Conservation (phyloP, 2,329 filamentous ascomycete species). For the Rugonectria rugulosa region DNA sequence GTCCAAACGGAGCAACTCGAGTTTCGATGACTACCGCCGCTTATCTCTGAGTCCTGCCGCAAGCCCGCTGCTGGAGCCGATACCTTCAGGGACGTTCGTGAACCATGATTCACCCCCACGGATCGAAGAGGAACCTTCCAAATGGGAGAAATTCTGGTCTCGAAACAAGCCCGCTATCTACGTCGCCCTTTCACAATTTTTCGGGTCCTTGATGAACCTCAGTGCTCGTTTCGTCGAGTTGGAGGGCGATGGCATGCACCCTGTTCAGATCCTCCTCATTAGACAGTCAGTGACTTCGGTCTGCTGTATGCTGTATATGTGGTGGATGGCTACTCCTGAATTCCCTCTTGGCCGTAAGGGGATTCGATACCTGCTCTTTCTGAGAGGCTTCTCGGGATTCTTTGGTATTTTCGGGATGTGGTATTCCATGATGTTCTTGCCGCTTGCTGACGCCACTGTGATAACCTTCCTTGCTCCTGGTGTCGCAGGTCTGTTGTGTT, state of each 20-base stretch:
- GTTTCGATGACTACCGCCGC: conserved; percentile 32
- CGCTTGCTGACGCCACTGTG: conserved; percentile 86
- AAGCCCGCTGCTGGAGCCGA: conserved; percentile 29
- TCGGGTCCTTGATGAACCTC: conserved; percentile 87
- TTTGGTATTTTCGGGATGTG: conserved; percentile 84
- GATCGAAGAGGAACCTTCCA: conserved; percentile 23
- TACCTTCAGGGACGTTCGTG: conserved; percentile 27
- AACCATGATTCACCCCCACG: conserved; percentile 6
- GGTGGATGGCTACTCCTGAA: conserved; percentile 69
- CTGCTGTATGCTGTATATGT: conserved; percentile 76
- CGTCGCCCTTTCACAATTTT: conserved; percentile 79
- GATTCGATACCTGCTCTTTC: conserved; percentile 71
- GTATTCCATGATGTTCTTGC: conserved; percentile 74
- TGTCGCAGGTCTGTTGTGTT: conserved; percentile 81
- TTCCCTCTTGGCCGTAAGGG: conserved; percentile 74
- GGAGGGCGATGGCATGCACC: conserved; percentile 76
- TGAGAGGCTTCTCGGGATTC: conserved; percentile 74
- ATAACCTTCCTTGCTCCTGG: conserved; percentile 87
- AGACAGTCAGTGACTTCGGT: conserved; percentile 79
- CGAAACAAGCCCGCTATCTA: conserved; percentile 76
- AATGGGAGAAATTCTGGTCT: conserved; percentile 58
- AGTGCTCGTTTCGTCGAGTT: conserved; percentile 78
- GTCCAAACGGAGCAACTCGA: conserved; percentile 26
- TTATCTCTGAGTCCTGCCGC: conserved; percentile 35
- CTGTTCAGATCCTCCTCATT: conserved; percentile 83